These are phyloP conservation scores for Lipomyces sp. DNA, from an alignment of 805 yeast species.

Conservation along the genomic window DNA sequence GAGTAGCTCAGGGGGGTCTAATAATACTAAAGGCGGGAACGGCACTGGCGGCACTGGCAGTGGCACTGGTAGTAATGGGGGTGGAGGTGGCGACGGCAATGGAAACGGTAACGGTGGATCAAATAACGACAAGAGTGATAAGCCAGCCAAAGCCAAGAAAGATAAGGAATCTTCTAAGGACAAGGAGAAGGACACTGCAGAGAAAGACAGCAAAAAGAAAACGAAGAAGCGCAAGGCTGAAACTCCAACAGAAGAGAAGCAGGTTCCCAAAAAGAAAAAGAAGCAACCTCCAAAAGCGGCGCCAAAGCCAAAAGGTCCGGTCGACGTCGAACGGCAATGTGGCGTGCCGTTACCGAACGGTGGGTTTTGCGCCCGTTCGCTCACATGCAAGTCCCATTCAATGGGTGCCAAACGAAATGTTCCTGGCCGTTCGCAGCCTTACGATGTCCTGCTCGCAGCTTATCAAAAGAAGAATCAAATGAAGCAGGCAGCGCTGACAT, in stretches of 20 bases:
- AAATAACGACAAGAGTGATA: constrained; percentile 14
- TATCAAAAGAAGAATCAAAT: constrained; percentile 94
- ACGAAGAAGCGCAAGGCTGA: constrained; percentile 33
- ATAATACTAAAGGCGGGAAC: neutral
- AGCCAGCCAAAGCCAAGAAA: constrained; percentile 18
- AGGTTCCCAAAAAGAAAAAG: constrained; percentile 32
- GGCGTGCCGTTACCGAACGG: constrained; percentile 94
- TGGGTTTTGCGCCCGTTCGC: constrained; percentile 92
- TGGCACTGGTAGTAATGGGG: constrained; percentile 19
- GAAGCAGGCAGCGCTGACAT: constrained; percentile 56
- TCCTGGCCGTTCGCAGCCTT: constrained; percentile 89
- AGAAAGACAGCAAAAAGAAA: neutral
- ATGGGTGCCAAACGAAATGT: constrained; percentile 99
- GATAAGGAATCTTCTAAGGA: constrained; percentile 9
- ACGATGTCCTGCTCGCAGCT: constrained; percentile 82
- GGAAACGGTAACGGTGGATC: constrained; percentile 11
- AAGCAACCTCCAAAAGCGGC: constrained; percentile 40
- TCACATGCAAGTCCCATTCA: constrained; percentile 96
- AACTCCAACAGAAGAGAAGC: constrained; percentile 32
- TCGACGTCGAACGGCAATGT: constrained; percentile 91
- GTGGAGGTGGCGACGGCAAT: constrained; percentile 27
- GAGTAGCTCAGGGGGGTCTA: constrained; percentile 28
- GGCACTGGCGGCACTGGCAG: constrained; percentile 14
- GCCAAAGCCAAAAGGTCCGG: constrained; percentile 55
- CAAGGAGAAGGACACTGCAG: constrained; percentile 13